Evolutionary conservation across 306 rosid genomes (phyloP), one percentile per base, ranked within the genome.

Genomic region (Cucumis hystrix): DNA sequence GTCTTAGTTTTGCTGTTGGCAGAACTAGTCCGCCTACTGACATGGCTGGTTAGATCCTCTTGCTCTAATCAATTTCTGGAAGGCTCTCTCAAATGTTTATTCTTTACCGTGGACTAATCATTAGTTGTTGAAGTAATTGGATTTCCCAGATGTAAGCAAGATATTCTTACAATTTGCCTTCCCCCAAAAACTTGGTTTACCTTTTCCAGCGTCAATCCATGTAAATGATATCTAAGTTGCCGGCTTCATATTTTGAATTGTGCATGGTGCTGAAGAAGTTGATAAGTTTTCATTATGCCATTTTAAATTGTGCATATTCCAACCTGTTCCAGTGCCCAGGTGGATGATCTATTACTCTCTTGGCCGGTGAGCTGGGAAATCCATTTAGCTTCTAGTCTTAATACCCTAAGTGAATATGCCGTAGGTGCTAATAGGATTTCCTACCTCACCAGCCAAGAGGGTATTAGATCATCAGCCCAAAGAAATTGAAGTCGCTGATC

Each of bases 1-100:
- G 97, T 67, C 97, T 95, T 72, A 83, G 93, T 84, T 87, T 92
- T 76, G 97, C 97, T 66, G 83, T 92, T 55, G 97, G 93, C 66
- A 82, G 83, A 67, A 82, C 41, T 68, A 84, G 40, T 74, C 70
- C 84, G 21, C 75, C 85, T 45, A 51, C 76, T 30, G 74, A 79
- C 49, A 71, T 70, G 75, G 70, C 84, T 61, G 88, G 97, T 92
- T 79, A 81, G 90, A 74, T 55, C 73, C 67, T 57, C 11, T 59
- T 16, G 45, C 72, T 65, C 35, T 57, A 25, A 33, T 58, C 65
- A 52, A 47, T 70, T 47, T 70, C 58, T 70, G 8, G 76, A 23
- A 49, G 39, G 71, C 71, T 35, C 47, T 64, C 14, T 64, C 21
- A 64, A 16, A 64, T 28, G 45, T 64, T 35, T 16, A 64, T 16